Evolutionary conservation across 2,329 filamentous ascomycete species (phyloP).

Genomic region (Myriosclerotinia duriaeana): DNA sequence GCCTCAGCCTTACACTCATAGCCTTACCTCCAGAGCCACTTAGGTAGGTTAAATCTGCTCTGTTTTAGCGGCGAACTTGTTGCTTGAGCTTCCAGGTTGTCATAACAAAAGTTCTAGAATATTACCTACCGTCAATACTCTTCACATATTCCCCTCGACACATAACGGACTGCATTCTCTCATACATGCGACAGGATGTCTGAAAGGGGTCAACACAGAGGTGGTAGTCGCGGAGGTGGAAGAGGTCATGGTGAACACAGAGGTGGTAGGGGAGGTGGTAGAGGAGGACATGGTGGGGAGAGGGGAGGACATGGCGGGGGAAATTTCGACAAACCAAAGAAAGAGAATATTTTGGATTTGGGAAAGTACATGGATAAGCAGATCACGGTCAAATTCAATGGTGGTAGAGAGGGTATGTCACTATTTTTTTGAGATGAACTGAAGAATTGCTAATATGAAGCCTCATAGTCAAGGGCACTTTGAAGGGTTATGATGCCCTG

Average conservation of each 20-base stretch:
- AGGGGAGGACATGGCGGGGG: slow-evolving; percentile 48
- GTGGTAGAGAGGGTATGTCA: slow-evolving; percentile 79
- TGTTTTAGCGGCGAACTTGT: slow-evolving; percentile 15
- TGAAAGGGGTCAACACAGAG: slow-evolving; percentile 29
- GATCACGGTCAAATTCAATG: slow-evolving; percentile 94
- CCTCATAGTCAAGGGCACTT: slow-evolving; percentile 71
- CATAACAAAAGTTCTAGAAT: slow-evolving; percentile 10
- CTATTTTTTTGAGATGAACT: background rate
- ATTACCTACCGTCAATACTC: background rate
- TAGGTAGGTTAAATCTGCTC: background rate
- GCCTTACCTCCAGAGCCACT: slow-evolving; percentile 8
- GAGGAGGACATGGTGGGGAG: slow-evolving; percentile 40
- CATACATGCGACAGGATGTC: slow-evolving; percentile 28
- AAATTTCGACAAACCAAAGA: slow-evolving; percentile 78
- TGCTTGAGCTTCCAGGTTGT: background rate
- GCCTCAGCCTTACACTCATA: slow-evolving; percentile 1
- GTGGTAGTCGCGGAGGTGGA: slow-evolving; percentile 27
- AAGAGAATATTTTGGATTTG: slow-evolving; percentile 96
- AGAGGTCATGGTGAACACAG: slow-evolving; percentile 24
- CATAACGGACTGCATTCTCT: slow-evolving; percentile 1
- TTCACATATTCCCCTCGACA: background rate
- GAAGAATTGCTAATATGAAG: background rate
- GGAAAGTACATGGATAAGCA: slow-evolving; percentile 96
- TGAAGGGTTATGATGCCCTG: slow-evolving; percentile 95
- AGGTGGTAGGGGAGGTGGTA: slow-evolving; percentile 31